Percentiles rank a stretch among this genome's conserved stretches.
phyloP scores from a whole-genome alignment of 2,329 filamentous ascomycete species.

The Ceratocystis huliohia region DNA sequence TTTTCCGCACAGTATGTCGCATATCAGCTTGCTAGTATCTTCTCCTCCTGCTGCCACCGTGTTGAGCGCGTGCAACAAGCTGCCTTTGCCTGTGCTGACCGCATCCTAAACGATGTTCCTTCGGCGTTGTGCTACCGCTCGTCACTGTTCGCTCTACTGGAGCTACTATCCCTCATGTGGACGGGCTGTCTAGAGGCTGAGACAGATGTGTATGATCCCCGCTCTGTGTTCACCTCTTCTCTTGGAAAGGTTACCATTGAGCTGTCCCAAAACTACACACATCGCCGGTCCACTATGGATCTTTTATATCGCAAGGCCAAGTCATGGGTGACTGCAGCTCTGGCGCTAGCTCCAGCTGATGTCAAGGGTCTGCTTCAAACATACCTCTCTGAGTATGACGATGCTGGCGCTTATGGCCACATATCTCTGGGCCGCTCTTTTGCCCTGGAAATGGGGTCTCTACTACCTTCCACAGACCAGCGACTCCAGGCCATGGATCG shows the following conservation, averaged over 20 bases:
- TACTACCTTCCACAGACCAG: conserved; percentile 76
- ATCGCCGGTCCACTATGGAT: conserved; percentile 68
- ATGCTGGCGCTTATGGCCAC: conserved; percentile 75
- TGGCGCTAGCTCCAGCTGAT: conserved; percentile 79
- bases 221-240: conserved; percentile 63
- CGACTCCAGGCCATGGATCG: conserved; percentile 70
- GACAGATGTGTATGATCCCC: conserved; percentile 83
- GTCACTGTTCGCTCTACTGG: conserved; percentile 83
- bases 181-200: conserved; percentile 85
- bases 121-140: conserved; percentile 81
- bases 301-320: conserved; percentile 64
- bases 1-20: conserved; percentile 92
- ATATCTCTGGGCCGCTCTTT: conserved; percentile 88
- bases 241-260: conserved; percentile 71
- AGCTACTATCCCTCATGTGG: conserved; percentile 91
- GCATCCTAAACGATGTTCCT: conserved; percentile 71
- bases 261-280: conserved; percentile 82
- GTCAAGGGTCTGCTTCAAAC: conserved; percentile 93
- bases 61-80: conserved; percentile 85
- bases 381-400: conserved; percentile 87
- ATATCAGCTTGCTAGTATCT: conserved; percentile 70
- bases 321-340: conserved; percentile 64
- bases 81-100: conserved; percentile 69
- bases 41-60: conserved; percentile 83
- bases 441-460: conserved; percentile 78